Percentiles rank a stretch among this genome's conserved stretches.
These are phyloP conservation scores for Aureobasidium leucospermi DNA, from an alignment of 2,329 filamentous ascomycete genomes.

Conservation along the genomic window DNA sequence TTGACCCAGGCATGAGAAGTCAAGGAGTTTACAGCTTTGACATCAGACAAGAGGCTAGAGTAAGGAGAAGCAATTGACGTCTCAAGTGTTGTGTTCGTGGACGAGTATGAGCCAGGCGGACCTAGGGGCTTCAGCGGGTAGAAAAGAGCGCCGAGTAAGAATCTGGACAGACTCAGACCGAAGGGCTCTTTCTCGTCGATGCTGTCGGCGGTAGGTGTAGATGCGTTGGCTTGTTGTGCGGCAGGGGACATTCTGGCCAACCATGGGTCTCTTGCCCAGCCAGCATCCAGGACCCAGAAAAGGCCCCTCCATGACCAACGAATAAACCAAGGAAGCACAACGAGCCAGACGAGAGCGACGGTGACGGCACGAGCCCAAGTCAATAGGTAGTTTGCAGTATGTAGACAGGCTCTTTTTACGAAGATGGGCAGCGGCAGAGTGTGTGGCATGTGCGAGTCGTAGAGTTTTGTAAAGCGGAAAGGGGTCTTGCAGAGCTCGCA, in stretches of 20 bases:
- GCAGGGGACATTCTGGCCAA: conserved; percentile 18
- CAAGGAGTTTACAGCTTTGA: conserved; percentile 45
- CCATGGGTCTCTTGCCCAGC: conserved; percentile 47
- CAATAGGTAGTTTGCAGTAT: conserved; percentile 62
- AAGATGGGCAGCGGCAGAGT: conserved; percentile 76
- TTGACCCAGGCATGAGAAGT: conserved; percentile 69
- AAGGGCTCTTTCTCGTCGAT: neutral
- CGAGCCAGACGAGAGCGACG: conserved; percentile 81
- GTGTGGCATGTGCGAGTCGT: conserved; percentile 87
- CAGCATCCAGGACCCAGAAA: conserved; percentile 86
- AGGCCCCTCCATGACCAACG: conserved; percentile 85
- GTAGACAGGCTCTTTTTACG: conserved; percentile 65
- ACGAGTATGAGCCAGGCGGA: neutral
- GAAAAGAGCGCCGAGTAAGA: neutral
- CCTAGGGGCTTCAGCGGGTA: neutral
- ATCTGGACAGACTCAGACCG: conserved; percentile 3
- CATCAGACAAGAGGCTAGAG: conserved; percentile 43
- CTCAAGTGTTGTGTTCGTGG: neutral
- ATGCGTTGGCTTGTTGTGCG: neutral
- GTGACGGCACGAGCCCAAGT: conserved; percentile 72
- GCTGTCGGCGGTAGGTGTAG: neutral
- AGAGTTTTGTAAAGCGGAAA: conserved; percentile 96
- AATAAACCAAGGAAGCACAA: conserved; percentile 83
- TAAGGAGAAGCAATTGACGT: neutral
- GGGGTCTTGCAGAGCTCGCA: conserved; percentile 99